Base-by-base conservation (phyloP, 2,329 filamentous ascomycete species). In the Coniochaeta hoffmannii region DNA sequence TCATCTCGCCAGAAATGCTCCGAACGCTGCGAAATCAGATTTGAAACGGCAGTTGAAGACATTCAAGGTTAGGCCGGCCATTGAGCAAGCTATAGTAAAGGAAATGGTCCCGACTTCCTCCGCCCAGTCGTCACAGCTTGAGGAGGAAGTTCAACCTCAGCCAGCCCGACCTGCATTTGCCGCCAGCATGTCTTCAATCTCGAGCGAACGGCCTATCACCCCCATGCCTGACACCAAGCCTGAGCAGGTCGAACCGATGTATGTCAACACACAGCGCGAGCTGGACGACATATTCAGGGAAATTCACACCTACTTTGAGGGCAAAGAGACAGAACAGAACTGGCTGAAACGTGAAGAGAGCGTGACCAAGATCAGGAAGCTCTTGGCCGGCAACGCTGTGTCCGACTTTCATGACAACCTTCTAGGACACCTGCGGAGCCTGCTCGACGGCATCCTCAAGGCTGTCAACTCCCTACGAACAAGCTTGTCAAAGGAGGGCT, bases 391-490 rank as follows among this genome's bases (percentile, higher is more conserved):
- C 55, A 97, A 97, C 68, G 88, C 87, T 5, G 83, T 88, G 0
- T 79, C 81, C 26, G 90, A 96, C 59, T 96, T 88, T 64, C 79
- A 83, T 38, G 83, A 85, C 30, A 76, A 80, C 2, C 96, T 91
- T 64, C 67, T 95, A 38, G 71, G 76, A 3, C 83, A 84, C 19
- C 80, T 96, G 58, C 90, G 91, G 62, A 76, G 76, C 36, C 73
- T 96, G 52, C 74, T 96, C 31, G 93, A 97, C 65, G 91, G 92
- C 54, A 92, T 97, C 53, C 79, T 97, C 66, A 97, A 97, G 68
- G 85, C 88, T 2, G 77, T 89, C 36, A 89, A 79, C 64, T 96
- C 93, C 1, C 75, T 97, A 38, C 82, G 93, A 64, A 97, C 93
- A 2, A 97, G 92, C 64, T 76, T 97, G 62, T 93, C 89, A 10